A percentile compares a stretch with the other conserved stretches of the same genome.
Conservation (phyloP, 768 basidiomycete species). For the Porpolomopsis calyptriformis region DNA sequence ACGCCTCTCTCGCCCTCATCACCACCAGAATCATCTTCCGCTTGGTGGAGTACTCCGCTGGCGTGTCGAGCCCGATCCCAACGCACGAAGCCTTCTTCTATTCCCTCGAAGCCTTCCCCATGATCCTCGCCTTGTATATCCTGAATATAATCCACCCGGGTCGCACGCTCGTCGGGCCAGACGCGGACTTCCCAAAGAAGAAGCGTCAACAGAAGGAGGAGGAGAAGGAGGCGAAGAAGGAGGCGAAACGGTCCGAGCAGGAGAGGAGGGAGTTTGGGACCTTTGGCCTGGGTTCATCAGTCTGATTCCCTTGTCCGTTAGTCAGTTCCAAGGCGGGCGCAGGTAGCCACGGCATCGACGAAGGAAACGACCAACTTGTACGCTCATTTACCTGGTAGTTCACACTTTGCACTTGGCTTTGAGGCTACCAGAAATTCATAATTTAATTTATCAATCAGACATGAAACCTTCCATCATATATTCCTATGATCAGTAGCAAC, state of each 20-base stretch:
- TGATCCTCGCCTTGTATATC: constrained; percentile 12
- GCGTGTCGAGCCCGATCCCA: constrained; percentile 11
- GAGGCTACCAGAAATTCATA: too few species aligned
- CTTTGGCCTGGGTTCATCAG: too few species aligned
- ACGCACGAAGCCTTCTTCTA: constrained; percentile 15
- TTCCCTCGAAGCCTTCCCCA: constrained; percentile 16
- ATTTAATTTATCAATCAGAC: too few species aligned
- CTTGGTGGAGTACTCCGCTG: constrained; percentile 15
- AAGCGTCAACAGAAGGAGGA: constrained; percentile 15
- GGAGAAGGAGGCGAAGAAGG: constrained; percentile 13
- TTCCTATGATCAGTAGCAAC: too few species aligned
- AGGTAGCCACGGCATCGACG: too few species aligned
- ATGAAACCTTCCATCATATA: too few species aligned
- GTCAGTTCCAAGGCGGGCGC: too few species aligned
- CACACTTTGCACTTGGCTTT: too few species aligned
- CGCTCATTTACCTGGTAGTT: too few species aligned
- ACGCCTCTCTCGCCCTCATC: constrained; percentile 14
- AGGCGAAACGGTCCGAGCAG: constrained; percentile 13
- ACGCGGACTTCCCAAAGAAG: constrained; percentile 16
- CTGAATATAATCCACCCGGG: constrained; percentile 15
- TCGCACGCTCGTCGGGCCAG: constrained; percentile 14
- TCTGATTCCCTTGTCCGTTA: too few species aligned
- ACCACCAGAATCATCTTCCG: constrained; percentile 18
- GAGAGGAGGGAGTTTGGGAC: constrained; percentile 1
- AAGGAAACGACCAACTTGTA: too few species aligned